These are phyloP conservation scores for Takashimella tepidaria DNA, from an alignment of 1,284 basidiomycete genomes.

Conservation along the genomic window DNA sequence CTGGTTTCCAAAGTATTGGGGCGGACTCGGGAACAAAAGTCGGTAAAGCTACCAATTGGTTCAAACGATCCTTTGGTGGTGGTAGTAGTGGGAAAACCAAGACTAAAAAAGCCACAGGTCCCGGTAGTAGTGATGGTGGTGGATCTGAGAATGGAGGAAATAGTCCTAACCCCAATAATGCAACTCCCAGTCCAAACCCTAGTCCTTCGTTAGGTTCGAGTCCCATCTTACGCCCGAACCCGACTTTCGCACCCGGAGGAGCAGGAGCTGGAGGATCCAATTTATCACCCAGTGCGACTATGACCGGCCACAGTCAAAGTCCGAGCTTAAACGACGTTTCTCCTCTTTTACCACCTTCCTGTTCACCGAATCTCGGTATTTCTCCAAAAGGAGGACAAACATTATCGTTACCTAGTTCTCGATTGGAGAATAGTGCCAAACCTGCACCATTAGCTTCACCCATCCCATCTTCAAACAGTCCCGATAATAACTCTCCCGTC, in stretches of 20 bases:
- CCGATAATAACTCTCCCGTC: neutral
- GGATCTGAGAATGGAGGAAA: too few relatives aligned
- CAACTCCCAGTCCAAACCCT: neutral
- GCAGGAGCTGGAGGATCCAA: too few relatives aligned
- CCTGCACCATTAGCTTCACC: neutral
- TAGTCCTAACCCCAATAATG: neutral
- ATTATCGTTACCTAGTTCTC: too few relatives aligned
- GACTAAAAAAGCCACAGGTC: neutral
- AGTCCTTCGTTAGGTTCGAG: neutral
- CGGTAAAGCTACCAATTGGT: constrained; percentile 43
- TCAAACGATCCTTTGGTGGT: constrained; percentile 41
- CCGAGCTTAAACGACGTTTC: neutral
- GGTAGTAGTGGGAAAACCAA: constrained; percentile 33
- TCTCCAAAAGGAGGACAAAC: neutral
- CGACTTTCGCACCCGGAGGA: too few relatives aligned
- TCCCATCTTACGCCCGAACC: too few relatives aligned
- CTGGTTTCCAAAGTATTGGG: too few relatives aligned
- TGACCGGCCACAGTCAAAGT: neutral
- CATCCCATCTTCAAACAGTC: neutral
- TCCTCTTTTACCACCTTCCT: neutral
- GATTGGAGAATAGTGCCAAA: too few relatives aligned
- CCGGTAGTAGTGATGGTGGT: neutral
- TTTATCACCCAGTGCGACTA: too few relatives aligned
- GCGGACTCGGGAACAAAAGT: constrained; percentile 18
- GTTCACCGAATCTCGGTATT: neutral